A percentile compares a stretch with the other conserved stretches of the same genome.
These are phyloP conservation scores for Podospora pseudoanserina DNA, from an alignment of 495 filamentous ascomycete species.

Conservation along the genomic window DNA sequence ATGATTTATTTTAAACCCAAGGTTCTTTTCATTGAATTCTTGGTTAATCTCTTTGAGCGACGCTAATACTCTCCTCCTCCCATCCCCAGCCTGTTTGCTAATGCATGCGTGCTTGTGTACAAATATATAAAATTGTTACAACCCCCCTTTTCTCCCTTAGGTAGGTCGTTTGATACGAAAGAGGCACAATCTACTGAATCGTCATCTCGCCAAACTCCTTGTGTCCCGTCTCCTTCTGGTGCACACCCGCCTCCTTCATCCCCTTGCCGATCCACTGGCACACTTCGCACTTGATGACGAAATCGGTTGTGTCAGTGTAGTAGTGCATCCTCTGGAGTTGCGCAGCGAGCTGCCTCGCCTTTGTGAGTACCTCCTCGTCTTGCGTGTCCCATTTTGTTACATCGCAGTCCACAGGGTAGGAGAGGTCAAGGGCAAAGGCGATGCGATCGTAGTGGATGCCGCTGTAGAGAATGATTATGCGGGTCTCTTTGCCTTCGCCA, in stretches of 20 bases:
- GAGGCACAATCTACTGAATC: conserved; percentile 19
- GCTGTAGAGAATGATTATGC: conserved; percentile 86
- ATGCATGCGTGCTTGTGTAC: background rate
- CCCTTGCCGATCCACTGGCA: conserved; percentile 72
- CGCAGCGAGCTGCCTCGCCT: conserved; percentile 65
- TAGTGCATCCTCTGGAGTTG: conserved; percentile 71
- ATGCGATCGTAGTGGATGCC: conserved; percentile 97
- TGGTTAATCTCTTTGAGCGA: too few relatives aligned
- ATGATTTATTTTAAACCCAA: too few relatives aligned
- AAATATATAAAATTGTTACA: background rate
- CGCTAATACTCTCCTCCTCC: too few relatives aligned
- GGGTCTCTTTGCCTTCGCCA: conserved; percentile 66
- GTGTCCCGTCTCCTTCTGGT: conserved; percentile 35
- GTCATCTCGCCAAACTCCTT: conserved; percentile 33
- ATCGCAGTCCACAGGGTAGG: conserved; percentile 67
- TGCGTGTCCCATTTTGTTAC: conserved; percentile 69
- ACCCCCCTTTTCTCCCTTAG: too few relatives aligned
- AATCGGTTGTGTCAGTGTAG: conserved; percentile 83
- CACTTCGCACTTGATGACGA: conserved; percentile 75
- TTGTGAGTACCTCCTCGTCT: conserved; percentile 63
- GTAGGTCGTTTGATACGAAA: background rate
- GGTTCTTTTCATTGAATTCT: too few relatives aligned
- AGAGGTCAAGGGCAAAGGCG: conserved; percentile 62
- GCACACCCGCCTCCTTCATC: conserved; percentile 42
- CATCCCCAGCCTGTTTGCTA: background rate